These are phyloP conservation scores for Dactylellina leptospora DNA, from an alignment of 2,329 filamentous ascomycete species.

Conservation along the genomic window DNA sequence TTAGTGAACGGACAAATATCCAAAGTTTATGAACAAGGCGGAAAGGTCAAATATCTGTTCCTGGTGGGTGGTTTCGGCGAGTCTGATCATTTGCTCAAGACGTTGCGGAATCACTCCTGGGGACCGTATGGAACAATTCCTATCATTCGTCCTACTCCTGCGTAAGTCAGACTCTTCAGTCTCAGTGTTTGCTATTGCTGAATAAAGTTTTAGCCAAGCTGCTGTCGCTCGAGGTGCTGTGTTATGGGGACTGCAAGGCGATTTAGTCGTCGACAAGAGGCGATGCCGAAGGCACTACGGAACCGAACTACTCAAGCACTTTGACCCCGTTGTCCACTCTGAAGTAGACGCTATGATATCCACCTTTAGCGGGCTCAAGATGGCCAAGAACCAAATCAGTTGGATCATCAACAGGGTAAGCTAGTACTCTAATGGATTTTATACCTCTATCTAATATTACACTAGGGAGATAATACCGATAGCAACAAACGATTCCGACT, in stretches of 20 bases:
- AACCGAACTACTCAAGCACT: constrained; percentile 50
- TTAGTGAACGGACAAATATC: constrained; percentile 40
- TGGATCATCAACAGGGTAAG: constrained; percentile 51
- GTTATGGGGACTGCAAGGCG: constrained; percentile 49
- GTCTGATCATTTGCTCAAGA: constrained; percentile 44
- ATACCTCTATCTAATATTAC: background rate
- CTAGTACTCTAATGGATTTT: too few relatives aligned
- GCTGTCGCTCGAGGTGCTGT: constrained; percentile 48
- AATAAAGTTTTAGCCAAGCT: constrained; percentile 31
- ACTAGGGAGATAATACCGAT: constrained; percentile 45
- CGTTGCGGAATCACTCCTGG: constrained; percentile 27
- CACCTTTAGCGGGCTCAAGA: constrained; percentile 51
- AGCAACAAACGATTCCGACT: constrained; percentile 48
- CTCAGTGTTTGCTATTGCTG: too few relatives aligned
- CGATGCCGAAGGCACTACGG: constrained; percentile 50
- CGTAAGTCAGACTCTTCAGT: constrained; percentile 11
- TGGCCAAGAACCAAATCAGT: constrained; percentile 51
- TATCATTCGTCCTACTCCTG: constrained; percentile 39
- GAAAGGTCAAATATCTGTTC: constrained; percentile 43
- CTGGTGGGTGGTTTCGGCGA: constrained; percentile 50
- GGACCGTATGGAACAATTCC: constrained; percentile 29
- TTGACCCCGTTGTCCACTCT: constrained; percentile 45
- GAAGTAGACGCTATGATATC: constrained; percentile 53
- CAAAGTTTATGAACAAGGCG: constrained; percentile 41
- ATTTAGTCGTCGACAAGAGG: constrained; percentile 47